phyloP scores from a whole-genome alignment of 164 flowering plant genomes.

The Sextonia rubra region DNA sequence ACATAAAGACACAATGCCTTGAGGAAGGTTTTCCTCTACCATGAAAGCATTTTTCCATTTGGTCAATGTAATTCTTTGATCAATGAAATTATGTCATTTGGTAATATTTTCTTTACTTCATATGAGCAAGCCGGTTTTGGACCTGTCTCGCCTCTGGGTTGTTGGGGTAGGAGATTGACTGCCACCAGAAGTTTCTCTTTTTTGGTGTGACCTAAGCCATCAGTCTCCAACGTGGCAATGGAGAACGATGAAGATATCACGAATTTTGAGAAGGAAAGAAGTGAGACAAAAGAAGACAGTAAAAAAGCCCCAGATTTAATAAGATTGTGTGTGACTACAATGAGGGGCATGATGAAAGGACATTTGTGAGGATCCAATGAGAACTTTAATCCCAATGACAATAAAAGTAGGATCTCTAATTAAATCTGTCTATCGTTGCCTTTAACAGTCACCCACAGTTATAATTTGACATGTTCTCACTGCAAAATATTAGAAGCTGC shows the following conservation, averaged over 20 bases:
- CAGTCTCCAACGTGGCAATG: not conserved
- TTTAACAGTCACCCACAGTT: not conserved
- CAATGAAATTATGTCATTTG: not conserved
- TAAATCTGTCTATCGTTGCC: not conserved
- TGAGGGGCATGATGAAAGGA: not conserved
- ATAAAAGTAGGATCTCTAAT: not conserved
- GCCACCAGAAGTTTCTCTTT: not conserved
- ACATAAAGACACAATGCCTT: constrained; percentile 52
- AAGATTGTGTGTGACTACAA: not conserved
- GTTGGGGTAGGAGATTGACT: not conserved
- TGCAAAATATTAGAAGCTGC: not conserved
- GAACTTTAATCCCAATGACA: no score
- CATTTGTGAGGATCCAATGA: not conserved
- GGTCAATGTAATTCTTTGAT: not conserved
- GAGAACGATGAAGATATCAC: not conserved
- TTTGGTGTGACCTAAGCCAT: no score
- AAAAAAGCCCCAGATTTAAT: not conserved
- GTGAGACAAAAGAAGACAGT: not conserved
- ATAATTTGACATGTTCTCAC: not conserved
- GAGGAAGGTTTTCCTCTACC: constrained; percentile 61
- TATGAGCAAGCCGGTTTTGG: no score
- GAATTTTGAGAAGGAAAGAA: not conserved
- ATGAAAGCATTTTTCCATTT: not conserved
- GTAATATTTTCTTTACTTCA: not conserved
- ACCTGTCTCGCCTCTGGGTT: not conserved